Evolutionary conservation across 2,329 filamentous ascomycete species (phyloP).

Genomic region (Seiridium unicorne): DNA sequence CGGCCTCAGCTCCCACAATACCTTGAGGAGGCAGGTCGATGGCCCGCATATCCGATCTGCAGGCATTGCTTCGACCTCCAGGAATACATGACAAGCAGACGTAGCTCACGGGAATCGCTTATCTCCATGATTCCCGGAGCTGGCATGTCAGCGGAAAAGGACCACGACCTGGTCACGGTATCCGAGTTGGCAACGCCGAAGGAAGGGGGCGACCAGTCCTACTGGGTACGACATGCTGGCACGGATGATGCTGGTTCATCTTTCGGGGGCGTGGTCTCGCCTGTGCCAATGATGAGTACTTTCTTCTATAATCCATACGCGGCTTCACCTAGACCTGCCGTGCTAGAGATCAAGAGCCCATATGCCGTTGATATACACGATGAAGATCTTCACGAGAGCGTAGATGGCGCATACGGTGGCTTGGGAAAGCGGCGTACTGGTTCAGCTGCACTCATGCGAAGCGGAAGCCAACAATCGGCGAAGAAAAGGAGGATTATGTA

Average conservation of each 20-base stretch:
- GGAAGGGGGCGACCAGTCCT: constrained; percentile 22
- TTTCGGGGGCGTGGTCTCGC: constrained; percentile 28
- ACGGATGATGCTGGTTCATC: constrained; percentile 32
- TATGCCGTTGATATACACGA: constrained; percentile 34
- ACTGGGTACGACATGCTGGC: constrained; percentile 29
- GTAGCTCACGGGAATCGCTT: constrained; percentile 39
- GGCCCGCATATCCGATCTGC: constrained; percentile 38
- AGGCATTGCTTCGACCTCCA: constrained; percentile 39
- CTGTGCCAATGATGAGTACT: constrained; percentile 18
- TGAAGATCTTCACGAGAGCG: constrained; percentile 30
- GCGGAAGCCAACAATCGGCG: constrained; percentile 15
- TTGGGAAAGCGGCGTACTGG: constrained; percentile 22
- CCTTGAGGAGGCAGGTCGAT: constrained; percentile 38
- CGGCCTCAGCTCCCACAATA: constrained; percentile 39
- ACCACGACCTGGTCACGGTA: constrained; percentile 38
- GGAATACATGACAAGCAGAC: constrained; percentile 38
- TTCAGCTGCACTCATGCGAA: constrained; percentile 15
- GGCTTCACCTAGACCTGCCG: constrained; percentile 29
- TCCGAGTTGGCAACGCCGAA: constrained; percentile 42
- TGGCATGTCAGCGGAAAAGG: constrained; percentile 26
- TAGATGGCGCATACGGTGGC: constrained; percentile 4
- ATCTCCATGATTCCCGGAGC: constrained; percentile 38
- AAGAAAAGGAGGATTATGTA: constrained; percentile 25
- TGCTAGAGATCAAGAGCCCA: constrained; percentile 34
- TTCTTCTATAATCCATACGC: constrained; percentile 23